phyloP scores from a whole-genome alignment of 2,329 filamentous ascomycete genomes.

The Aquanectria penicillioides region DNA sequence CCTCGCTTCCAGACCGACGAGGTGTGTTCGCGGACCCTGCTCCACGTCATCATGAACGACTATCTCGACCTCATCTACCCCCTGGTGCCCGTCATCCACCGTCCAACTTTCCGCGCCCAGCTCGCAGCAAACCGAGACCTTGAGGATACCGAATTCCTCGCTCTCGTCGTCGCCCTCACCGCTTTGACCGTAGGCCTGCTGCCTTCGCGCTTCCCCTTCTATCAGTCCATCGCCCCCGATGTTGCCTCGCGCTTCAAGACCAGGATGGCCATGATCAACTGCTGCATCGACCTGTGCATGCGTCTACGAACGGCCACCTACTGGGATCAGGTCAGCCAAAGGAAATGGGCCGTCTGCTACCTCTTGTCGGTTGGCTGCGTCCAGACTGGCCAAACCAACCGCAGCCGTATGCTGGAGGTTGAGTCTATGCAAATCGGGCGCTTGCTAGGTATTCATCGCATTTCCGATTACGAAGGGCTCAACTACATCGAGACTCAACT shows the following conservation, averaged over 20 bases:
- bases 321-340: slow-evolving; percentile 44
- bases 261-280: slow-evolving; percentile 39
- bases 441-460: slow-evolving; percentile 44
- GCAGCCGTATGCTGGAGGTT: slow-evolving; percentile 48
- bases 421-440: slow-evolving; percentile 48
- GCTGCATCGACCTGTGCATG: slow-evolving; percentile 37
- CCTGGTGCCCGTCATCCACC: slow-evolving; percentile 39
- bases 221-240: slow-evolving; percentile 32
- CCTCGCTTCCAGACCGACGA: slow-evolving; percentile 36
- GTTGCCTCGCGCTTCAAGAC: slow-evolving; percentile 36
- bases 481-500: slow-evolving; percentile 48
- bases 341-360: slow-evolving; percentile 49
- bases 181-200: slow-evolving; percentile 39
- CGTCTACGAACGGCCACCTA: slow-evolving; percentile 34
- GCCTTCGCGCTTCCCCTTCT: slow-evolving; percentile 39
- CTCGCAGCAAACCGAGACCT: slow-evolving; percentile 34
- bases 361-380: slow-evolving; percentile 45
- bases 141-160: slow-evolving; percentile 38
- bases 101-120: slow-evolving; percentile 37
- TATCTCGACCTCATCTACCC: slow-evolving; percentile 42
- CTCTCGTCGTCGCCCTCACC: slow-evolving; percentile 37
- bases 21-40: slow-evolving; percentile 35
- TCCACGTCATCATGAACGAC: slow-evolving; percentile 36
- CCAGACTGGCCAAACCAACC: slow-evolving; percentile 49
- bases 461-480: slow-evolving; percentile 44